phyloP scores from a whole-genome alignment of 768 basidiomycete genomes.

The Pisolithus sp. region DNA sequence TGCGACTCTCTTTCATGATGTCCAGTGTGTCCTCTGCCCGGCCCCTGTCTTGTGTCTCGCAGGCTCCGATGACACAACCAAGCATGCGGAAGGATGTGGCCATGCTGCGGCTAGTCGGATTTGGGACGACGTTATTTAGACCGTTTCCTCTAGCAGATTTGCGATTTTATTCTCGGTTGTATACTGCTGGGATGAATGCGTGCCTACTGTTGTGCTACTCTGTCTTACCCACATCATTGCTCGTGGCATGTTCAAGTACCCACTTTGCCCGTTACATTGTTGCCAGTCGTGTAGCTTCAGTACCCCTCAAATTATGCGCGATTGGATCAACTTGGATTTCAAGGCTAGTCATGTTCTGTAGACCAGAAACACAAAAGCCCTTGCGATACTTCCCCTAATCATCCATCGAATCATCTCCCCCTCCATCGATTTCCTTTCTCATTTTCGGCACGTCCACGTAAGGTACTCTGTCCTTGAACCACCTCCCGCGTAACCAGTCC shows the following conservation, averaged over 20 bases:
- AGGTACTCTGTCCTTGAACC: conserved; percentile 58
- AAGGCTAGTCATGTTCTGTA: too few species aligned
- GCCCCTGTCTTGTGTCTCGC: conserved; percentile 36
- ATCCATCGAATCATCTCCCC: conserved; percentile 32
- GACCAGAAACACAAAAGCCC: too few species aligned
- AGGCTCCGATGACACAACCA: conserved; percentile 19
- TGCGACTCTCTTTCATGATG: conserved; percentile 23
- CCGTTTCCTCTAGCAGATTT: too few species aligned
- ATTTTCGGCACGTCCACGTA: conserved; percentile 59
- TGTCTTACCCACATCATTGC: too few species aligned
- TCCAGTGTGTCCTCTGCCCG: conserved; percentile 9
- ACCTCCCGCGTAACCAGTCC: conserved; percentile 75
- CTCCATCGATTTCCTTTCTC: conserved; percentile 46
- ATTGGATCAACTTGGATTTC: too few species aligned
- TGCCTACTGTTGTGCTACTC: too few species aligned
- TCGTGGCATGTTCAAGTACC: too few species aligned
- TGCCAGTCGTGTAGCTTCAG: too few species aligned
- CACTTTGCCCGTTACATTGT: too few species aligned
- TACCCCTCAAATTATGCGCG: too few species aligned
- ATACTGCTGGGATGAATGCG: too few species aligned
- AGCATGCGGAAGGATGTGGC: conserved; percentile 33
- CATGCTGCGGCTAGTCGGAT: conserved; percentile 30
- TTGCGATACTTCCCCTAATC: conserved; percentile 3
- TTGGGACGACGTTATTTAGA: conserved; percentile 30
- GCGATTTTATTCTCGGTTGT: too few species aligned